A percentile compares a stretch with the other conserved stretches of the same genome.
phyloP scores from a whole-genome alignment of 2,329 filamentous ascomycete species.

The Pseudocercospora fuligena region DNA sequence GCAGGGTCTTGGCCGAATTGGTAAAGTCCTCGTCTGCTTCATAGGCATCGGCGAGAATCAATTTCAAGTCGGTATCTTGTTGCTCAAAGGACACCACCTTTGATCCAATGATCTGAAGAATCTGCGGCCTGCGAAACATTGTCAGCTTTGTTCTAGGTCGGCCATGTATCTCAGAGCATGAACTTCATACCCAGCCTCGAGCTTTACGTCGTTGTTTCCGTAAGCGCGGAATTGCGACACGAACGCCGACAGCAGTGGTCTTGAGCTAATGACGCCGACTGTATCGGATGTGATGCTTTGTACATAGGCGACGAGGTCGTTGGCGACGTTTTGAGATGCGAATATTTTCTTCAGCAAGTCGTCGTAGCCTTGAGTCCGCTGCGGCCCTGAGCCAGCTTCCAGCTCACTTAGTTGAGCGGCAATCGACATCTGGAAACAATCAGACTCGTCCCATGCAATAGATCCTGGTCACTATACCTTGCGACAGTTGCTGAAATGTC shows the following conservation, averaged over 20 bases:
- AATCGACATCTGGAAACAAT: conserved; percentile 5
- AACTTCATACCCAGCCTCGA: conserved; percentile 63
- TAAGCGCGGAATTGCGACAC: conserved; percentile 66
- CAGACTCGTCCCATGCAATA: not conserved
- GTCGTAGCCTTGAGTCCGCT: conserved; percentile 58
- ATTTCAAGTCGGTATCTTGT: conserved; percentile 77
- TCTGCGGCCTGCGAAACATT: conserved; percentile 54
- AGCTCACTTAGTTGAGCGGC: conserved; percentile 20
- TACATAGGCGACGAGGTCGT: conserved; percentile 71
- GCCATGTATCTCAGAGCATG: not conserved
- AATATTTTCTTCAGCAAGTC: conserved; percentile 63
- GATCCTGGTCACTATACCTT: not conserved
- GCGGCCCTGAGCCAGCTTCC: conserved; percentile 18
- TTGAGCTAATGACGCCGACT: conserved; percentile 76
- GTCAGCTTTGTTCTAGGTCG: conserved; percentile 38
- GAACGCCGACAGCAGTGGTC: conserved; percentile 71
- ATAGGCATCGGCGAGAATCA: conserved; percentile 81
- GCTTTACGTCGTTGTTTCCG: conserved; percentile 67
- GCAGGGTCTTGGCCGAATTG: conserved; percentile 75
- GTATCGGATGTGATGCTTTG: conserved; percentile 67
- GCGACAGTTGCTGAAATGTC: not conserved
- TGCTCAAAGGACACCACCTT: conserved; percentile 80
- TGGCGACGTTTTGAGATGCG: conserved; percentile 53
- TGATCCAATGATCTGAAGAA: conserved; percentile 70
- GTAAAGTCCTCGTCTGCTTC: conserved; percentile 81